A percentile compares a stretch with the other conserved stretches of the same genome.
Conservation (phyloP, 176 grass and related monocot species). For the Cocos nucifera region DNA sequence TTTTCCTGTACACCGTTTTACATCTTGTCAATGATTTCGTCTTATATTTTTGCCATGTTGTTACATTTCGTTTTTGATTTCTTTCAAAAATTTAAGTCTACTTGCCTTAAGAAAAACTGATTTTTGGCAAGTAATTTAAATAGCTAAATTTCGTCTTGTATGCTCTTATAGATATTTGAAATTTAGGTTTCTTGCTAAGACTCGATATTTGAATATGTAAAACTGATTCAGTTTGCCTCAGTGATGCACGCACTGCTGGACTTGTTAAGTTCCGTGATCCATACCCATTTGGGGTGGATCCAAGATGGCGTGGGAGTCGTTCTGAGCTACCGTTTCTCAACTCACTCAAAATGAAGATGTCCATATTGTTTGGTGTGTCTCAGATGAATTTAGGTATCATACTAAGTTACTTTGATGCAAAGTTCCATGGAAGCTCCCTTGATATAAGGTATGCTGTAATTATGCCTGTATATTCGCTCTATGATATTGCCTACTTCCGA, state of each 20-base stretch:
- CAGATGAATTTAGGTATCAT: conserved; percentile 96
- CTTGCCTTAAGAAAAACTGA: too few relatives aligned
- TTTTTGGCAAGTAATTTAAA: too few relatives aligned
- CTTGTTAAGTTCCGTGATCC: conserved; percentile 82
- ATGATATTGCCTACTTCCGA: not conserved
- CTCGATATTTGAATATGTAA: conserved; percentile 17
- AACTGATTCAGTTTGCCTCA: conserved; percentile 23
- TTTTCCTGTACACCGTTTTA: too few relatives aligned
- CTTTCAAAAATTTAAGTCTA: too few relatives aligned
- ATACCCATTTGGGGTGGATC: conserved; percentile 98
- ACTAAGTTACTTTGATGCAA: conserved; percentile 93
- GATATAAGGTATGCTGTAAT: conserved; percentile 59
- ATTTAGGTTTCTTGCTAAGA: conserved; percentile 1
- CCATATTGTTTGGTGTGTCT: conserved; percentile 84
- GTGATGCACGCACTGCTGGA: conserved; percentile 66
- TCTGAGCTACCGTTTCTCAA: conserved; percentile 98
- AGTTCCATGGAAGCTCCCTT: conserved; percentile 75
- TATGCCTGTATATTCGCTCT: conserved; percentile 16
- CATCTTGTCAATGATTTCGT: too few relatives aligned
- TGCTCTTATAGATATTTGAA: not conserved
- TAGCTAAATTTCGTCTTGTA: conserved; percentile 11
- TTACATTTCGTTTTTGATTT: too few relatives aligned
- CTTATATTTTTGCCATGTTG: too few relatives aligned
- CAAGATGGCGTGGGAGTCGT: conserved; percentile 89
- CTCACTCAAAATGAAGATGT: conserved; percentile 99